A percentile compares a stretch with the other conserved stretches of the same genome.
phyloP scores from a whole-genome alignment of 371 early-diverging fungal species.

The Lichtheimia hyalospora region DNA sequence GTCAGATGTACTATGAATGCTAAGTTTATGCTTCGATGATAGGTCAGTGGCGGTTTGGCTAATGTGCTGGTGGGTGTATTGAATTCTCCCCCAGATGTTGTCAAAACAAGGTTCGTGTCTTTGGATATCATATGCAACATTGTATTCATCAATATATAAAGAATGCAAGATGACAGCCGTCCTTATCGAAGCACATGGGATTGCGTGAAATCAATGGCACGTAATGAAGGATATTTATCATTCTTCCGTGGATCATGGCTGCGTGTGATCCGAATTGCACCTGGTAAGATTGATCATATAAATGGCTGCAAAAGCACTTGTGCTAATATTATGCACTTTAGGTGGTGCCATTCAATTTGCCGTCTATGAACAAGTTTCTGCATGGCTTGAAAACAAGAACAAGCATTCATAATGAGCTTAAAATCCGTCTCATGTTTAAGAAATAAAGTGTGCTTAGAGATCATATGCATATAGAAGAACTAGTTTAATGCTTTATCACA shows the following conservation, averaged over 20 bases:
- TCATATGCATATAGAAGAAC: no score
- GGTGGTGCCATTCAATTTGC: conserved; percentile 53
- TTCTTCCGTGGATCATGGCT: conserved; percentile 53
- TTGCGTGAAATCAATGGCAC: conserved; percentile 38
- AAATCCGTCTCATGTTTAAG: no score
- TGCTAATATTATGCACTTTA: conserved; percentile 6
- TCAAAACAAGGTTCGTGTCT: conserved; percentile 35
- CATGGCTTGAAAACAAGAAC: conserved; percentile 25
- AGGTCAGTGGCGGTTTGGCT: conserved; percentile 48
- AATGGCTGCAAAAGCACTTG: neutral
- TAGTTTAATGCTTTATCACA: no score
- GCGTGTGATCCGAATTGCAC: conserved; percentile 54
- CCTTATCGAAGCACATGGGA: conserved; percentile 42
- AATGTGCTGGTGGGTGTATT: conserved; percentile 53
- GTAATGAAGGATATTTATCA: conserved; percentile 41
- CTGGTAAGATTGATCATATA: conserved; percentile 26
- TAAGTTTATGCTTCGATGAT: neutral
- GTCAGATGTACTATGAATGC: no score
- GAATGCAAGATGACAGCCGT: conserved; percentile 53
- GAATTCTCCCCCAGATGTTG: conserved; percentile 53
- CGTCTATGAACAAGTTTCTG: conserved; percentile 38
- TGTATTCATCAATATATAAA: conserved; percentile 6
- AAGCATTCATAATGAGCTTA: neutral
- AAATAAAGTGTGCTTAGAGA: no score
- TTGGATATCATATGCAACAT: neutral